Evolutionary conservation across 106 monocot species (phyloP).

Genomic region (Dactylorhiza incarnata): DNA sequence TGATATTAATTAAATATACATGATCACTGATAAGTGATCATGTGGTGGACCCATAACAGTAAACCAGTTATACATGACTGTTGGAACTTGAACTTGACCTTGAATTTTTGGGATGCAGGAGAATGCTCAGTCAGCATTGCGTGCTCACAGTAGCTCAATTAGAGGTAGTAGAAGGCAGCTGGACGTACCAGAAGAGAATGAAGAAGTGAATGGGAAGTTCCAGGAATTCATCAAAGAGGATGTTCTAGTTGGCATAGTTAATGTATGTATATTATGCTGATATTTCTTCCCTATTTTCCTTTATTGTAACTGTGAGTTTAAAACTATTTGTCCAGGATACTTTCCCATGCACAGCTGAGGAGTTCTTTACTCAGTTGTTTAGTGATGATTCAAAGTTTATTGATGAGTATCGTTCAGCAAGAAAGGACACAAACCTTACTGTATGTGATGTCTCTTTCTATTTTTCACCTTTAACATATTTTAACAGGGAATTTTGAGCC

Average conservation of each 20-base stretch:
- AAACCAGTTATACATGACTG: neutral
- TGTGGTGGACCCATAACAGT: neutral
- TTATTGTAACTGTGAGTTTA: conserved; percentile 8
- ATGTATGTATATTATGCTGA: conserved; percentile 33
- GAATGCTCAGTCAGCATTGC: conserved; percentile 84
- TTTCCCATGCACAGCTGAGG: conserved; percentile 90
- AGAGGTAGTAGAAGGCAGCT: conserved; percentile 36
- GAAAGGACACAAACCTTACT: conserved; percentile 83
- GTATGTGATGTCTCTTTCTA: conserved; percentile 41
- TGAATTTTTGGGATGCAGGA: conserved; percentile 38
- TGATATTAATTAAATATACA: too few relatives aligned
- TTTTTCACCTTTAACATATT: neutral
- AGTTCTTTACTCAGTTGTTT: conserved; percentile 64
- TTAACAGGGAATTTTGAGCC: neutral
- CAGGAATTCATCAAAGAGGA: conserved; percentile 91
- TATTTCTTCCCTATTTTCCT: neutral
- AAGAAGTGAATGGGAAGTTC: conserved; percentile 34
- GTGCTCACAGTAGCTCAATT: conserved; percentile 84
- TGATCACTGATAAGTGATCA: too few relatives aligned
- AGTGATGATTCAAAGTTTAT: conserved; percentile 79
- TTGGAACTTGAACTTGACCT: neutral
- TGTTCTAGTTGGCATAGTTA: conserved; percentile 65
- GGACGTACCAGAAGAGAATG: conserved; percentile 40
- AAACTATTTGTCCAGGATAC: conserved; percentile 36
- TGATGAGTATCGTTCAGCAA: conserved; percentile 58